Conservation (phyloP, 352 stramenopile genomes). For the Thalassiosira hispida region DNA sequence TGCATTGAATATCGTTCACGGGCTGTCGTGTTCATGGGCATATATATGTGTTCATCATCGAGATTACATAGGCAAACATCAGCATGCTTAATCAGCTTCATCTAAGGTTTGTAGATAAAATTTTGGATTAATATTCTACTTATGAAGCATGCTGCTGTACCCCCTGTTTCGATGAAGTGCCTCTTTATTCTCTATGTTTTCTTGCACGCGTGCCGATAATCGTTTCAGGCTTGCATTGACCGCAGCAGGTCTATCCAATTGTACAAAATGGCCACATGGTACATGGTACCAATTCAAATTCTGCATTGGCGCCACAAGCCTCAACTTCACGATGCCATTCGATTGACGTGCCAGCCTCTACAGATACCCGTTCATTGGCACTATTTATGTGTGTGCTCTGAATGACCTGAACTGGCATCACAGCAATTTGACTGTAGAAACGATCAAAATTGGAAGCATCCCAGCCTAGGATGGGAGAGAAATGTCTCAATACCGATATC, state of each 20-base stretch:
- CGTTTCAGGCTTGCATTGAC: slow-evolving; percentile 11
- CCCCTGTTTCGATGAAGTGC: too few relatives aligned
- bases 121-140: too few relatives aligned
- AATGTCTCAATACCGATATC: not conserved
- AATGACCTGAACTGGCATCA: slow-evolving; percentile 12
- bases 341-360: not conserved
- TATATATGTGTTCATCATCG: too few relatives aligned
- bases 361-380: not conserved
- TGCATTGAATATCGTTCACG: too few relatives aligned
- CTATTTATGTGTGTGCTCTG: slow-evolving; percentile 5
- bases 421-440: not conserved
- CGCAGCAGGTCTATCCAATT: slow-evolving; percentile 1
- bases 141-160: too few relatives aligned
- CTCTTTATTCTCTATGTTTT: too few relatives aligned
- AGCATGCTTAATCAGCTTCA: too few relatives aligned
- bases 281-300: slow-evolving; percentile 12
- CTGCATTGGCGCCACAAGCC: not conserved
- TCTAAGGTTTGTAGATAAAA: too few relatives aligned
- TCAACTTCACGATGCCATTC: slow-evolving; percentile 5
- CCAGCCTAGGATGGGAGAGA: not conserved
- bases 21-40: too few relatives aligned
- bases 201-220: not conserved
- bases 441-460: not conserved
- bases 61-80: too few relatives aligned
- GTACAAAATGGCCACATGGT: slow-evolving; percentile 11